These are phyloP conservation scores for Rugonectria rugulosa DNA, from an alignment of 2,329 filamentous ascomycete genomes.

Conservation along the genomic window DNA sequence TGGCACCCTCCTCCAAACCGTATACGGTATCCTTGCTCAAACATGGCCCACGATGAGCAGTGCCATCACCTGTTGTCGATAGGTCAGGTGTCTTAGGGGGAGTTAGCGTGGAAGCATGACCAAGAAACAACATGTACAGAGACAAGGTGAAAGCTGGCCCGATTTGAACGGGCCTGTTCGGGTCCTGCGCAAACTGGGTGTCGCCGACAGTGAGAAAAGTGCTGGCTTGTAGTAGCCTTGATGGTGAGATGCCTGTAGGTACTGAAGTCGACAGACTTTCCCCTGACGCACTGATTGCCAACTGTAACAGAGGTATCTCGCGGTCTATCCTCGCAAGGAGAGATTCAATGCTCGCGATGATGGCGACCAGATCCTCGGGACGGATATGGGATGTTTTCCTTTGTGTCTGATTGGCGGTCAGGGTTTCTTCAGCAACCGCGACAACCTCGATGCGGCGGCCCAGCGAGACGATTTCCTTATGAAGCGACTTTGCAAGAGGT, in stretches of 20 bases:
- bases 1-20: slow-evolving; percentile 52
- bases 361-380: slow-evolving; percentile 70
- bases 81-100: slow-evolving; percentile 15
- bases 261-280: slow-evolving; percentile 83
- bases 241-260: slow-evolving; percentile 86
- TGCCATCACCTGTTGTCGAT: not conserved
- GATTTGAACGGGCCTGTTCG: slow-evolving; percentile 75
- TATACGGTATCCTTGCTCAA: slow-evolving; percentile 25
- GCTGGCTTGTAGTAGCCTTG: slow-evolving; percentile 88
- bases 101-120: slow-evolving; percentile 64
- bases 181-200: slow-evolving; percentile 75
- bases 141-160: slow-evolving; percentile 87
- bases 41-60: not conserved
- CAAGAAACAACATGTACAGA: slow-evolving; percentile 92
- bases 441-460: slow-evolving; percentile 77
- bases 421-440: slow-evolving; percentile 67
- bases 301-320: slow-evolving; percentile 87
- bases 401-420: slow-evolving; percentile 44
- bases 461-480: slow-evolving; percentile 82
- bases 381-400: slow-evolving; percentile 51
- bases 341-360: slow-evolving; percentile 77
- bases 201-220: slow-evolving; percentile 89
- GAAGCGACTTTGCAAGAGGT: slow-evolving; percentile 80
- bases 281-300: slow-evolving; percentile 93
- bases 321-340: slow-evolving; percentile 85